Percentiles rank a stretch among this genome's conserved stretches.
These are phyloP conservation scores for Phytophthora uliginosa DNA, from an alignment of 352 stramenopile species.

Conservation along the genomic window DNA sequence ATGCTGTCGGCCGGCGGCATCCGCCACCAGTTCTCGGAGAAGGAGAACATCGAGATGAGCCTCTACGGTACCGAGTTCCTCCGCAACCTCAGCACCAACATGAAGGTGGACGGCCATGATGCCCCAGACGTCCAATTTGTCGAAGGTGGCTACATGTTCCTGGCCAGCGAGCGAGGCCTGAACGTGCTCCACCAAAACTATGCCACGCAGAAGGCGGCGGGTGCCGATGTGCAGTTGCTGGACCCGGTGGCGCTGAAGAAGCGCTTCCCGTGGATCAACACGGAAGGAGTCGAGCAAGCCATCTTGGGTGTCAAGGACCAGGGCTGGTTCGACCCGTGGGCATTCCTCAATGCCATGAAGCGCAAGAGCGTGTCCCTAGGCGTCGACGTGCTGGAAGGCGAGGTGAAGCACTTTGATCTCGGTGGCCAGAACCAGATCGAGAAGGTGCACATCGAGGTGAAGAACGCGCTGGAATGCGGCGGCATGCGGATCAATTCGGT, in stretches of 20 bases:
- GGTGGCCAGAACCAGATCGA: conserved; percentile 64
- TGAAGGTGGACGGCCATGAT: conserved; percentile 68
- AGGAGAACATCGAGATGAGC: conserved; percentile 82
- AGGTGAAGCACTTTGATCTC: conserved; percentile 76
- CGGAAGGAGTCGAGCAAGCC: conserved; percentile 63
- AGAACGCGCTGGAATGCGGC: conserved; percentile 26
- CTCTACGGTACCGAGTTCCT: conserved; percentile 87
- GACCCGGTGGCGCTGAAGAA: conserved; percentile 57
- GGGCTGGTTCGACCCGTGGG: conserved; percentile 90
- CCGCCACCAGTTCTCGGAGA: conserved; percentile 86
- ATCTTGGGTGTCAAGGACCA: conserved; percentile 78
- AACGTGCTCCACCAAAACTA: conserved; percentile 73
- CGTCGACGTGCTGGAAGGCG: conserved; percentile 78
- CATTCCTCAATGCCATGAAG: conserved; percentile 81
- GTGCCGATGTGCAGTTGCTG: conserved; percentile 67
- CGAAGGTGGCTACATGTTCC: conserved; percentile 86
- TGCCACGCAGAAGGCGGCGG: conserved; percentile 42
- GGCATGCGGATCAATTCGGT: conserved; percentile 43
- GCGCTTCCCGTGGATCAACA: conserved; percentile 85
- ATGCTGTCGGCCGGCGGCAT: conserved; percentile 84
- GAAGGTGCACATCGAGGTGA: conserved; percentile 62
- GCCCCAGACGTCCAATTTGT: conserved; percentile 82
- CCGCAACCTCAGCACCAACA: conserved; percentile 46
- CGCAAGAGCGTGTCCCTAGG: conserved; percentile 75
- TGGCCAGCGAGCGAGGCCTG: conserved; percentile 74